A percentile compares a stretch with the other conserved stretches of the same genome.
These are phyloP conservation scores for Mortierella sp. DNA, from an alignment of 371 early-diverging fungal species.

Conservation along the genomic window DNA sequence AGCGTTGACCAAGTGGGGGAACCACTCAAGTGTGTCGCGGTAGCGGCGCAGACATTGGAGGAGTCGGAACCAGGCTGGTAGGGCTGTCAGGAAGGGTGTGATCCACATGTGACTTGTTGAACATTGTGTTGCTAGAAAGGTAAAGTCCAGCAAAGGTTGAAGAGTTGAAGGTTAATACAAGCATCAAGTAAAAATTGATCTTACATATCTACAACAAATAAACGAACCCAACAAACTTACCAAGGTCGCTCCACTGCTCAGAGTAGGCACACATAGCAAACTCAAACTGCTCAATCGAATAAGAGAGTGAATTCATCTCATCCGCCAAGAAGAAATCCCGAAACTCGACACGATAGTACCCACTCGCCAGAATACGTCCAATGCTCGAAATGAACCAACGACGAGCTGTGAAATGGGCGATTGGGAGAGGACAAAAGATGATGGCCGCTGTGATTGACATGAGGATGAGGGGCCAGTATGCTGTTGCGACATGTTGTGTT, in stretches of 20 bases:
- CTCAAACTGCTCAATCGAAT: conserved; percentile 74
- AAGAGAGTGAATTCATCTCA: conserved; percentile 81
- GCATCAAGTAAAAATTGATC: no score
- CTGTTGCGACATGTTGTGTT: conserved; percentile 54
- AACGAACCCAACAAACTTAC: conserved; percentile 43
- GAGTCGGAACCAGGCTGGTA: conserved; percentile 78
- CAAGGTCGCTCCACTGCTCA: conserved; percentile 66
- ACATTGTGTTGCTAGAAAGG: conserved; percentile 58
- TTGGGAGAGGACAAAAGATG: conserved; percentile 47
- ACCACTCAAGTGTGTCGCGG: conserved; percentile 73
- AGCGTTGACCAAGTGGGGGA: conserved; percentile 82
- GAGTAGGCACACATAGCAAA: conserved; percentile 76
- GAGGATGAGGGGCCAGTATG: conserved; percentile 56
- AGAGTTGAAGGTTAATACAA: conserved; percentile 39
- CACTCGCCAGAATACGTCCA: conserved; percentile 65
- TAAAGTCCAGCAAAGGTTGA: conserved; percentile 64
- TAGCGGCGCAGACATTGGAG: conserved; percentile 71
- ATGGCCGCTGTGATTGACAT: conserved; percentile 25
- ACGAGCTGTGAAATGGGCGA: conserved; percentile 45
- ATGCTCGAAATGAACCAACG: conserved; percentile 58
- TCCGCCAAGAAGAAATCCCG: conserved; percentile 92
- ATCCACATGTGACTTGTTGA: conserved; percentile 74
- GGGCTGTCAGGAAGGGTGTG: conserved; percentile 70
- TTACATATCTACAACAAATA: conserved; percentile 28
- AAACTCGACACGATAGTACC: conserved; percentile 78